Percentiles rank a stretch among this genome's conserved stretches.
Evolutionary conservation across 2,329 filamentous ascomycete genomes (phyloP).

Genomic region (Penicillium sp.): DNA sequence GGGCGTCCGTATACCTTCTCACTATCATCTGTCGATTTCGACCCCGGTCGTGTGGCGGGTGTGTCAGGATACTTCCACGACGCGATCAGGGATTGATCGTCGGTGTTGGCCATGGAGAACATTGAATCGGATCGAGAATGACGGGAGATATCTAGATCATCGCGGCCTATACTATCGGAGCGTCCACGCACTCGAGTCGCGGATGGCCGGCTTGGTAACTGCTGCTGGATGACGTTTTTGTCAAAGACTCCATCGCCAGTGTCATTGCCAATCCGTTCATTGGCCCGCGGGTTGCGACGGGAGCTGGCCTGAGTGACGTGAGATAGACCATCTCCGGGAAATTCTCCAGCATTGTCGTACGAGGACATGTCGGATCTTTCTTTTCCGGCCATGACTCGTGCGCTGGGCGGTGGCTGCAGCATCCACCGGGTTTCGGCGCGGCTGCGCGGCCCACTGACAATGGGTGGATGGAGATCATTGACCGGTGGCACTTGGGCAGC

Average conservation of each 20-base stretch:
- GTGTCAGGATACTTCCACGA: constrained; percentile 37
- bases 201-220: constrained; percentile 19
- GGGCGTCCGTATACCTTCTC: constrained; percentile 29
- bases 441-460: constrained; percentile 70
- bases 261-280: constrained; percentile 7
- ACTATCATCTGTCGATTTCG: constrained; percentile 35
- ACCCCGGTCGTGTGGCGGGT: constrained; percentile 36
- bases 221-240: constrained; percentile 10
- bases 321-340: constrained; percentile 11
- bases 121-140: constrained; percentile 35
- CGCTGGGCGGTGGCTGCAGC: constrained; percentile 85
- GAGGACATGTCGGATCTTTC: constrained; percentile 42
- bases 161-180: constrained; percentile 10
- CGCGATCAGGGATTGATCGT: constrained; percentile 25
- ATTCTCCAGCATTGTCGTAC: constrained; percentile 18
- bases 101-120: constrained; percentile 28
- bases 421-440: constrained; percentile 80
- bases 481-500: constrained; percentile 66
- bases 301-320: constrained; percentile 3
- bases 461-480: constrained; percentile 81
- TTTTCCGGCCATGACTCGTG: constrained; percentile 87
- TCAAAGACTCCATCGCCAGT: constrained; percentile 9
- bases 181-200: constrained; percentile 10
- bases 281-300: constrained; percentile 3
- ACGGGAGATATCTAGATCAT: constrained; percentile 17